Conservation (phyloP, 1,284 basidiomycete species). For the Paramarasmius palmivorus region DNA sequence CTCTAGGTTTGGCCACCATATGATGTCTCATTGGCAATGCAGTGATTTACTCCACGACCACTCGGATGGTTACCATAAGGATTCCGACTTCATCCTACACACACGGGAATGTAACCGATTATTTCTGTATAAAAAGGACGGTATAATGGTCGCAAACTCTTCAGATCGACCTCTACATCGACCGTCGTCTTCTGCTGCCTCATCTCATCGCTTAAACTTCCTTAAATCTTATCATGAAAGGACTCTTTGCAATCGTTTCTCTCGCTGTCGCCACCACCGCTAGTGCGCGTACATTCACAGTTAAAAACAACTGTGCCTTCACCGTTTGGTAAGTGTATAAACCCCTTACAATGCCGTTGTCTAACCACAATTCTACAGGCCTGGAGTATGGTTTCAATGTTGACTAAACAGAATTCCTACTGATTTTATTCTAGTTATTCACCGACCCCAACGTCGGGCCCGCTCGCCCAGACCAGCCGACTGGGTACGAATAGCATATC, state of each 20-base stretch:
- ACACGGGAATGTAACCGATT: too few species aligned
- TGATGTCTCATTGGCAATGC: too few species aligned
- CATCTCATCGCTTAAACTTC: too few species aligned
- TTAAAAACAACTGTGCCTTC: constrained; percentile 21
- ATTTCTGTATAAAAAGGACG: too few species aligned
- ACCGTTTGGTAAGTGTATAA: constrained; percentile 14
- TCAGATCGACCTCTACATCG: too few species aligned
- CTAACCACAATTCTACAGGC: constrained; percentile 1
- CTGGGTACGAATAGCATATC: constrained; percentile 17
- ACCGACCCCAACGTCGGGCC: constrained; percentile 19
- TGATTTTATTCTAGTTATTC: constrained; percentile 14
- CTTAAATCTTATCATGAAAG: constrained; percentile 9
- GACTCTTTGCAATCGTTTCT: constrained; percentile 6
- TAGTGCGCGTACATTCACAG: constrained; percentile 18
- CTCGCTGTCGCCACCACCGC: constrained; percentile 10
- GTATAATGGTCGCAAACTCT: too few species aligned
- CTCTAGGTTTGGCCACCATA: too few species aligned
- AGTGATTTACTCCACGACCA: too few species aligned
- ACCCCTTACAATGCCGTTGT: neutral
- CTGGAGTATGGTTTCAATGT: constrained; percentile 4
- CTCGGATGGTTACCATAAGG: too few species aligned
- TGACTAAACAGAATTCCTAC: neutral
- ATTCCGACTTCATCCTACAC: too few species aligned
- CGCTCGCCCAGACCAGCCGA: constrained; percentile 17
- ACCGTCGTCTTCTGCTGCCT: too few species aligned